Base-by-base conservation (phyloP, 208 protist genomes). In the Cochliopodium minus region DNA sequence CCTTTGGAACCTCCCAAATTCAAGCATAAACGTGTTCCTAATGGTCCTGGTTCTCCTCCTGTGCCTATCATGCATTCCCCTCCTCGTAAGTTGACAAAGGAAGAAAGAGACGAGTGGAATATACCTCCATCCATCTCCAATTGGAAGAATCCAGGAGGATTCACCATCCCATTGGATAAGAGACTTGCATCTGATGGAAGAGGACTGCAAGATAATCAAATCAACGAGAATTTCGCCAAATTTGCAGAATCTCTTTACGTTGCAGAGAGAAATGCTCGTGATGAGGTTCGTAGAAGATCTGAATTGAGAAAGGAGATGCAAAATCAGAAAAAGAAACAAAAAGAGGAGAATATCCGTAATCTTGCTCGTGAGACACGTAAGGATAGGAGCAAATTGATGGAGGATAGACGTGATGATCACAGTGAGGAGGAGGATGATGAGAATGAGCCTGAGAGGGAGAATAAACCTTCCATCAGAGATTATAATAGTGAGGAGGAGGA, bases 91-190 rank as follows among this genome's bases (percentile, higher is more conserved):
- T 26, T 34, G 3, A 69, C 38, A 40, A 57, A 48, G 9, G 40
- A 78, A 46, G 79, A 87, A 20, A 57, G 76, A 52, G 38, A 70
- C 32, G 77, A 81, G 28, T 93, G 79, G 83, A 78, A 83, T 9
- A 92, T 94, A 22, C 87, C 85, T 20, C 88, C 88, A 4, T 82
- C 71, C 53, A 70, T 94, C 10, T 93, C 86, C 7, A 92, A 90
- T 69, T 94, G 86, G 84, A 93, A 91, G 62, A 94, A 94, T 58
- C 50, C 71, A 20, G 83, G 87, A 51, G 88, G 88, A 36, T 90
- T 87, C 60, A 86, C 77, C 1, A 84, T 94, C 30, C 71, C 88
- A 15, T 63, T 94, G 1, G 85, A 94, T 66, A 89, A 94, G 61
- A 74, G 88, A 53, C 57, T 91, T 3, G 79, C 77, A 3, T 73